Evolutionary conservation across 2,329 filamentous ascomycete genomes (phyloP).

Genomic region (Ramularia endophylla): DNA sequence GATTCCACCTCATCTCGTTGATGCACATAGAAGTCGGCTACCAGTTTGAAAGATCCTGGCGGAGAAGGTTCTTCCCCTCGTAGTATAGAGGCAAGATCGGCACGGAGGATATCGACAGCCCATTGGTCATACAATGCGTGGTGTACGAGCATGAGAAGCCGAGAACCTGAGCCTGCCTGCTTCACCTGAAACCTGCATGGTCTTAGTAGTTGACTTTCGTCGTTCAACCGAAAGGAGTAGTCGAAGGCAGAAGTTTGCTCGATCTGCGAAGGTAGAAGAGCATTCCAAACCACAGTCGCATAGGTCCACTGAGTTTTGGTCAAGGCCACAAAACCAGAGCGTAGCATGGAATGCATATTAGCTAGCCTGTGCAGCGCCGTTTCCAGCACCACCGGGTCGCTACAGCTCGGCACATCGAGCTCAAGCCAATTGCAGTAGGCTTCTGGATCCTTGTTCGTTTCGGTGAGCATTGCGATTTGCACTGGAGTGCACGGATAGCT

Average conservation of each 20-base stretch:
- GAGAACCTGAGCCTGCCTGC: constrained; percentile 18
- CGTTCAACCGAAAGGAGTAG: constrained; percentile 13
- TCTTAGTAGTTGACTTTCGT: constrained; percentile 41
- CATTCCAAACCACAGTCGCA: constrained; percentile 59
- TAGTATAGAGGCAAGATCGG: constrained; percentile 57
- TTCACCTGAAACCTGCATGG: constrained; percentile 60
- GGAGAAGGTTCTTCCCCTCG: constrained; percentile 20
- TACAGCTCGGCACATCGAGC: constrained; percentile 46
- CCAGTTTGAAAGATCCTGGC: constrained; percentile 55
- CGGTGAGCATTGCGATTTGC: constrained; percentile 73
- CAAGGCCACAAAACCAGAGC: constrained; percentile 64
- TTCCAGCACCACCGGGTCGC: constrained; percentile 11
- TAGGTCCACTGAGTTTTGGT: constrained; percentile 44
- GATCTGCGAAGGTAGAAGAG: constrained; percentile 33
- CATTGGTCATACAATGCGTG: constrained; percentile 92
- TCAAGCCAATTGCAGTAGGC: constrained; percentile 77
- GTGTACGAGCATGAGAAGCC: constrained; percentile 57
- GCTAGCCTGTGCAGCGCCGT: constrained; percentile 47
- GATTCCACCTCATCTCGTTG: constrained; percentile 22
- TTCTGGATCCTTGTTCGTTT: constrained; percentile 55
- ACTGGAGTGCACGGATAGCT: constrained; percentile 62
- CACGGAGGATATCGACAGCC: constrained; percentile 68
- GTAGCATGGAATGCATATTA: constrained; percentile 58
- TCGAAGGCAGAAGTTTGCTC: constrained; percentile 13
- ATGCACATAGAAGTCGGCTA: constrained; percentile 48